Base-by-base conservation (phyloP, 2,329 filamentous ascomycete genomes). In the Fusarium stilboides region DNA sequence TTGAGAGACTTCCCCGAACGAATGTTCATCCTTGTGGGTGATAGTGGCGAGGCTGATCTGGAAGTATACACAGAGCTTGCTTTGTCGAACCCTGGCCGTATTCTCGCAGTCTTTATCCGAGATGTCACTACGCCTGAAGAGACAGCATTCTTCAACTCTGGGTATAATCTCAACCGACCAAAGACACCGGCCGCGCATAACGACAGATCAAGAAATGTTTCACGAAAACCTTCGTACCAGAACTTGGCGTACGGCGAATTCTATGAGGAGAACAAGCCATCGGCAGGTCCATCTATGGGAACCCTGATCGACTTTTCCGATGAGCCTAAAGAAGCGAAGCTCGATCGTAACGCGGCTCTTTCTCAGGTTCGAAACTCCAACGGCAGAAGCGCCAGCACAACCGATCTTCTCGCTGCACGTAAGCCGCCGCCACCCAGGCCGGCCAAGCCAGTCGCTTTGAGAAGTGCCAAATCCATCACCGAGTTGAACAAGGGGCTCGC, bases 31-130 rank as follows among this genome's bases (percentile, higher is more conserved):
- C 86, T 99, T 3, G 92, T 98, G 12, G 96, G 96, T 10, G 96
- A 99, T 77, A 98, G 94, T 73, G 96, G 97, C 37, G 96, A 99
- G 80, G 96, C 95, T 9, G 97, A 99, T 80, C 84, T 99, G 5
- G 97, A 99, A 78, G 94, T 98, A 0, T 99, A 99, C 76, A 98
- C 94, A 0, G 96, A 99, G 68, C 87, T 97, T n/a, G 94, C 92
- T 0, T 76, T 95, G 34, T 89, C 92, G 4, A 91, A 98, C 72
- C 95, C 94, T 0, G 92, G 92, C 0, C 88, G 93, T 28, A 90
- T 99, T 3, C 83, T 94, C 31, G 96, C 90, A 0, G 89, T 99
- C 8, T 98, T 98, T 79, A 98, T 99, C 69, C 88, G 97, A 57
- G 96, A 99, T 79, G 93, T 99, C 22, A 99, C 96, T 0, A 97